Base-by-base conservation (phyloP, 495 filamentous ascomycete genomes). In the Penicillium soppii region DNA sequence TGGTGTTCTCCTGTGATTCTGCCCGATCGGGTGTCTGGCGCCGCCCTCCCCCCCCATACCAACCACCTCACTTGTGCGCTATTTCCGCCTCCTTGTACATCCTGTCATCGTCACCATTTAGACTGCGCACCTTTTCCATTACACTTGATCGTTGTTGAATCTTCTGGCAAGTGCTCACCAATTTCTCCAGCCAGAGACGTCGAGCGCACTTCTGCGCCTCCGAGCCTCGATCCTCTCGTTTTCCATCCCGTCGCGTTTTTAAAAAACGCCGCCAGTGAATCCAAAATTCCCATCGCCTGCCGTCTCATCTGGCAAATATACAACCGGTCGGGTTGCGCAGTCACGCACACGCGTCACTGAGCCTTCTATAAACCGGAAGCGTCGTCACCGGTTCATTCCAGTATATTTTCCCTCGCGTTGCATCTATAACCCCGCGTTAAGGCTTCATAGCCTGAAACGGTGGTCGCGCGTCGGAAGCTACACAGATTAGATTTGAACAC, bases 161-260 rank as follows among this genome's bases (percentile, higher is more conserved):
- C 13, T 22, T 50, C 7, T 41, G 44, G 30, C 43, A 29, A 37
- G 45, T 42, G 49, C 50, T 53, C 33, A 53, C 33, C 33, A 30
- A 33, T 41, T 51, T 41, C 43, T 23, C 19, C 29, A 35, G 37
- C 43, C 44, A 47, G 32, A 47, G 44, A 37, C 20, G 25, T 32
- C 32, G 32, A 47, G 32, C 30, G 35, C 36, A 52, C 30, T 29
- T 41, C 49, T 44, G 54, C 59, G 59, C 54, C 48, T 51, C 40
- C 51, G 53, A 47, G 33, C 50, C 79, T 89, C 45, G 84, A 89
- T 53, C 78, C 77, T 12, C 82, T 92, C 40, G 81, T 92, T 42
- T n/a, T 70, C 23, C 77, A 90, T 72, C 85, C 95, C 37, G 80
- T 94, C 23, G 84, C 85, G 59, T 50, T 35, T 26, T 43, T 38